phyloP scores from a whole-genome alignment of 2,329 filamentous ascomycete genomes.

The Diaporthe citri region DNA sequence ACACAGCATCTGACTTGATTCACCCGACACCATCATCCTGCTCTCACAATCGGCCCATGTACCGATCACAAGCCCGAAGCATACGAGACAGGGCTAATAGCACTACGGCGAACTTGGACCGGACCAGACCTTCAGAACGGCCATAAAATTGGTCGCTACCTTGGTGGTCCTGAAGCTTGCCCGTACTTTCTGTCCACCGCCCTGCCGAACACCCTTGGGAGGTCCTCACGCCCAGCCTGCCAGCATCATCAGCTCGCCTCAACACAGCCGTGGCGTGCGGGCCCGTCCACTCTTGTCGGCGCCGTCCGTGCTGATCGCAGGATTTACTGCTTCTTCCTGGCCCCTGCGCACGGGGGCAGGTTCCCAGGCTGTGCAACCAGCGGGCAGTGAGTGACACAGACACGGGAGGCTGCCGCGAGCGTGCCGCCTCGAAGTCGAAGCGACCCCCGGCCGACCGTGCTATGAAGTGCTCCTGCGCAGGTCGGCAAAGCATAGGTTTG shows the following conservation, averaged over 20 bases:
- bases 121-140: neutral
- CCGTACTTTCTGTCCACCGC: neutral
- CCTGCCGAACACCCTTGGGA: neutral
- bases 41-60: neutral
- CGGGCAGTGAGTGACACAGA: slow-evolving; percentile 19
- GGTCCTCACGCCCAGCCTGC: neutral
- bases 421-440: slow-evolving; percentile 27
- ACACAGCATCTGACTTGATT: slow-evolving; percentile 8
- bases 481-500: neutral
- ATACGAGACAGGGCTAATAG: slow-evolving; percentile 3
- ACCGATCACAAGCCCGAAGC: neutral
- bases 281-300: neutral
- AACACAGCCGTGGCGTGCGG: neutral
- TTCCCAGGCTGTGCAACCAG: neutral
- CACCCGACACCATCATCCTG: neutral
- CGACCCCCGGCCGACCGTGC: slow-evolving; percentile 16
- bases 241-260: neutral
- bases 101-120: neutral
- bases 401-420: slow-evolving; percentile 20
- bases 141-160: neutral
- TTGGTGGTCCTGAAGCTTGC: neutral
- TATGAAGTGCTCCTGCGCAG: neutral
- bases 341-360: slow-evolving; percentile 8
- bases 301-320: neutral
- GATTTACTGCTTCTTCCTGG: neutral